Evolutionary conservation across 345 rosid genomes (phyloP), one percentile per base, ranked within the genome.

Genomic region (Pistacia vera): DNA sequence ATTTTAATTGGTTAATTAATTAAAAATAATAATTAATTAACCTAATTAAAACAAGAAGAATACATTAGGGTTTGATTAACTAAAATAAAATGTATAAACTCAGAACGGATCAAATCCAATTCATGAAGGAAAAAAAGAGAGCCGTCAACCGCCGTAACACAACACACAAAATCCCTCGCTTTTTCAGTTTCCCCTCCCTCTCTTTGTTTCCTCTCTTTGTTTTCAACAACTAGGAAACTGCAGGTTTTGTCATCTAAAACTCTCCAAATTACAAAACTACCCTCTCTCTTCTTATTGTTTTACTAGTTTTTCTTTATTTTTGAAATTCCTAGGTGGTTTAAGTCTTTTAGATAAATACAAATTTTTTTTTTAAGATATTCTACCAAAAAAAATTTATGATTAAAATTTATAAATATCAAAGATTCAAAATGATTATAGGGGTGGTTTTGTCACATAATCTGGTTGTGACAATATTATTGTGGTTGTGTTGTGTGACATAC

Each of bases 91-190:
- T 63, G 77, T 52, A 63, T 4, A n/a, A 35, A 51, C n/a, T n/a
- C 41, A 66, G 33, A 70, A 51, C 63, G 59, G 80, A 83, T 81
- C 84, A 66, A 69, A 55, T 81, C 84, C 70, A 69, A 55, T 55
- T 16, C 57, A 25, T 35, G 38, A 35, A 59, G 33, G 33, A 36
- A 36, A 18, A 13, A 57, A 9, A 6, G 0, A 25, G 51, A 20
- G 62, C 61, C 60, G 58, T 52, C 75, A 77, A 63, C 80, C 80
- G 81, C 74, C 78, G 73, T 63, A 52, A 66, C 18, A 46, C 63
- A 63, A 63, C 51, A 51, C 56, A 28, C 30, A 16, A 46, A 61
- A 58, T 59, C 13, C 56, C 65, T 44, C 49, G 25, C 25, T 11
- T 11, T 74, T 51, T 17, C 13, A 30, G 63, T 41, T 28, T 25